A percentile compares a stretch with the other conserved stretches of the same genome.
Evolutionary conservation across 129 eudicot genomes (phyloP).

Genomic region (Centrapalus pauciflorus): DNA sequence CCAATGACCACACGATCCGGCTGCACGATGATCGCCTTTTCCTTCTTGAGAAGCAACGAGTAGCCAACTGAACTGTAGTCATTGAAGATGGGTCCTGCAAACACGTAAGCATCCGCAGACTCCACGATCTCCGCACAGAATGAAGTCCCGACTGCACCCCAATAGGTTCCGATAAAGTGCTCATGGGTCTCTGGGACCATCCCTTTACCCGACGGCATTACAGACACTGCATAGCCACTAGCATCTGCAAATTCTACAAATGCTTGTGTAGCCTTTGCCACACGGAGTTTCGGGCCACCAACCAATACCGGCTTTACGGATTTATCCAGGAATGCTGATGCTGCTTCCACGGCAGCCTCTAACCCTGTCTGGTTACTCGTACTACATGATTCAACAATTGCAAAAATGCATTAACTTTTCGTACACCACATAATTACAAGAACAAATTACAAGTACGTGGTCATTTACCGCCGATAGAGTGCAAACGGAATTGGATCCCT

Average conservation of each 20-base stretch:
- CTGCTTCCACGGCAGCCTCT: slow-evolving; percentile 53
- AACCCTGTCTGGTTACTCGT: slow-evolving; percentile 40
- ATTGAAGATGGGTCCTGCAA: slow-evolving; percentile 57
- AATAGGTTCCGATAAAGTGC: slow-evolving; percentile 61
- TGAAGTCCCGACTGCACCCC: slow-evolving; percentile 66
- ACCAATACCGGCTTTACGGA: slow-evolving; percentile 63
- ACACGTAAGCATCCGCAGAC: slow-evolving; percentile 57
- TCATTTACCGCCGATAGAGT: slow-evolving; percentile 30
- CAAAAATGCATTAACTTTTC: neutral
- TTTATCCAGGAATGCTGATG: slow-evolving; percentile 45
- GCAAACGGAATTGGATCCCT: slow-evolving; percentile 54
- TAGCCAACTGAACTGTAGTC: slow-evolving; percentile 72
- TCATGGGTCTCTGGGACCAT: slow-evolving; percentile 56
- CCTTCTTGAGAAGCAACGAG: slow-evolving; percentile 55
- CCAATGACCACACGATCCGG: slow-evolving; percentile 52
- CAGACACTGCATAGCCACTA: slow-evolving; percentile 41
- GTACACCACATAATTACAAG: neutral
- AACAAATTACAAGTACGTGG: neutral
- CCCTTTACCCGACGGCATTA: slow-evolving; percentile 66
- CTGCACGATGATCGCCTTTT: slow-evolving; percentile 54
- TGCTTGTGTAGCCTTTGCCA: slow-evolving; percentile 42
- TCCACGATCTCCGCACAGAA: slow-evolving; percentile 58
- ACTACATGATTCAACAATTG: slow-evolving; percentile 22
- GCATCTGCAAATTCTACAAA: slow-evolving; percentile 58
- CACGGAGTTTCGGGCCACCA: slow-evolving; percentile 63